Conservation (phyloP, 768 basidiomycete genomes). For the Suillus clintonianus region DNA sequence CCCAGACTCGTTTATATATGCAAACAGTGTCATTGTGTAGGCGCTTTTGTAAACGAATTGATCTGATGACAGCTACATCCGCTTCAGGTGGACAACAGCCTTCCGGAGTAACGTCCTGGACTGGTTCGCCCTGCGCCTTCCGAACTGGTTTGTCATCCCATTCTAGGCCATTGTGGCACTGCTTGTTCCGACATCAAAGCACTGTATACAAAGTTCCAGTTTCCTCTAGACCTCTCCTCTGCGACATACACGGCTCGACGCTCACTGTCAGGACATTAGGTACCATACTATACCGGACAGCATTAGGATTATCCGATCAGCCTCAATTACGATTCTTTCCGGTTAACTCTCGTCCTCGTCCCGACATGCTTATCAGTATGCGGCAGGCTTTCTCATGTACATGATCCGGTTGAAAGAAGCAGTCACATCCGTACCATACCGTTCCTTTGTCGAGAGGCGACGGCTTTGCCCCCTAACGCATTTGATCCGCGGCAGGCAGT, state of each 20-base stretch:
- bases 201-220: slow-evolving; percentile 4
- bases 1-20: slow-evolving; percentile 23
- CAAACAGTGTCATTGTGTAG: slow-evolving; percentile 11
- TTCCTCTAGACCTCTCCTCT: slow-evolving; percentile 7
- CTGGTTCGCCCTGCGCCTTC: not conserved
- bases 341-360: not conserved
- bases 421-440: not conserved
- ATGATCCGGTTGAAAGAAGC: not conserved
- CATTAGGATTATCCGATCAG: not conserved
- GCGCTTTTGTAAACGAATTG: slow-evolving; percentile 7
- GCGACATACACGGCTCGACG: slow-evolving; percentile 29
- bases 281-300: not conserved
- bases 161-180: not conserved
- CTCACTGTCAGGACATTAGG: not conserved
- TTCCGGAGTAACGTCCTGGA: not conserved
- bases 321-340: not conserved
- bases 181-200: slow-evolving; percentile 12
- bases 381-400: not conserved
- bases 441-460: not conserved
- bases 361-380: not conserved
- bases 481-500: not conserved
- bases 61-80: slow-evolving; percentile 18
- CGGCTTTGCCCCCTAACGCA: not conserved
- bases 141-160: slow-evolving; percentile 19
- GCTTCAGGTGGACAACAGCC: slow-evolving; percentile 8